These are phyloP conservation scores for Rugonectria rugulosa DNA, from an alignment of 2,329 filamentous ascomycete species.

Conservation along the genomic window DNA sequence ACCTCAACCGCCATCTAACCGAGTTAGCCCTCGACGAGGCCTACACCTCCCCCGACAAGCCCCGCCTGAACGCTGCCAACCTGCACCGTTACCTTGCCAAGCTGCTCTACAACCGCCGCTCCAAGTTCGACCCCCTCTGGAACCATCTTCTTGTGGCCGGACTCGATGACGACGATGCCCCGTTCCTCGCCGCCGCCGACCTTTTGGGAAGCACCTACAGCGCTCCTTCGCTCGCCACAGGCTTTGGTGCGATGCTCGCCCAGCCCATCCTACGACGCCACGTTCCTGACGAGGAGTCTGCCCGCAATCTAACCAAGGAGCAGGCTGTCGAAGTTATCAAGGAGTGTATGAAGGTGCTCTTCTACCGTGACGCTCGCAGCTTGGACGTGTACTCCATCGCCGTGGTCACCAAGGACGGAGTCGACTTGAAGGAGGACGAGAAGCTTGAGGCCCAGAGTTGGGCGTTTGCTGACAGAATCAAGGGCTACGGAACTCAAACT, in stretches of 20 bases:
- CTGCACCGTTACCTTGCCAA: constrained; percentile 96
- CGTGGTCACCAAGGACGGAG: constrained; percentile 86
- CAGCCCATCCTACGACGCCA: constrained; percentile 87
- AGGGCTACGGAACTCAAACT: constrained; percentile 90
- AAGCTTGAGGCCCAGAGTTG: constrained; percentile 95
- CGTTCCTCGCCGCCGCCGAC: constrained; percentile 92
- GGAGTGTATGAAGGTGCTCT: constrained; percentile 98
- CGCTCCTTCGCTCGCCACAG: constrained; percentile 87
- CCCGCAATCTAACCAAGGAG: constrained; percentile 75
- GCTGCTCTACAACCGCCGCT: constrained; percentile 93
- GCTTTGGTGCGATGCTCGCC: constrained; percentile 91
- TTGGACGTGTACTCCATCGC: constrained; percentile 92
- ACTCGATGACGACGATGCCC: constrained; percentile 78
- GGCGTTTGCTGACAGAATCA: constrained; percentile 95
- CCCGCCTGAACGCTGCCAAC: constrained; percentile 83
- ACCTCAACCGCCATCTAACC: constrained; percentile 89
- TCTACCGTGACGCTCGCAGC: constrained; percentile 94
- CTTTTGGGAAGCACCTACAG: constrained; percentile 92
- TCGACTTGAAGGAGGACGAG: constrained; percentile 84
- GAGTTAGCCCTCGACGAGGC: constrained; percentile 89
- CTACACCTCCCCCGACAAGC: constrained; percentile 63
- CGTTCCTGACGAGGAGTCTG: constrained; percentile 84
- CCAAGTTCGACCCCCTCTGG: constrained; percentile 97
- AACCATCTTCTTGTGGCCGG: constrained; percentile 93
- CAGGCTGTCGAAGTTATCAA: constrained; percentile 81